Evolutionary conservation across 1,284 basidiomycete genomes (phyloP).

Genomic region (Lignosus rhinocerotis): DNA sequence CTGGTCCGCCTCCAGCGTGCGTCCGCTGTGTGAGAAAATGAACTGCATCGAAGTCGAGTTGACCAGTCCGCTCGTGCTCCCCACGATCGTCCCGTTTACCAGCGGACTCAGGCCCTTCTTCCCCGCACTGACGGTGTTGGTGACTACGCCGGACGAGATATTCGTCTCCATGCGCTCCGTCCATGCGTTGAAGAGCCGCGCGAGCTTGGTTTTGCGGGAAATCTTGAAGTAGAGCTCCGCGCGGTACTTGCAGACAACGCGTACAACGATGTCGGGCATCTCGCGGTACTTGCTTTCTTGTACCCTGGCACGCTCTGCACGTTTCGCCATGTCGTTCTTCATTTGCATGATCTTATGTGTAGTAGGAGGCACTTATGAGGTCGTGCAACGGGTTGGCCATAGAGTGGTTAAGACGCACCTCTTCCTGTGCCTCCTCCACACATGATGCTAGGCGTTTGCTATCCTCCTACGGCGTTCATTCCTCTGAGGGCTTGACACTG

Average conservation of each 20-base stretch:
- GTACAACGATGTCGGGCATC: slow-evolving; percentile 80
- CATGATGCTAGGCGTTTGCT: slow-evolving; percentile 74
- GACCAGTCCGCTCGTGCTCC: slow-evolving; percentile 32
- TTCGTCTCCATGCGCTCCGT: slow-evolving; percentile 75
- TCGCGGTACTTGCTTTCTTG: slow-evolving; percentile 77
- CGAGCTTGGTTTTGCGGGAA: slow-evolving; percentile 80
- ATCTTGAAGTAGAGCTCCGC: slow-evolving; percentile 89
- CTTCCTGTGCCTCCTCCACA: slow-evolving; percentile 80
- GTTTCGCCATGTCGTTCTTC: slow-evolving; percentile 75
- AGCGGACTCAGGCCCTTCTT: slow-evolving; percentile 34
- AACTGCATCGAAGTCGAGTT: slow-evolving; percentile 53
- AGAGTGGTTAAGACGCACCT: slow-evolving; percentile 45
- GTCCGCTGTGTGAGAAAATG: slow-evolving; percentile 78
- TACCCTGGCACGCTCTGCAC: slow-evolving; percentile 69
- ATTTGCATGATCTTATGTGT: slow-evolving; percentile 63
- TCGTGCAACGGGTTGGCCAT: background rate
- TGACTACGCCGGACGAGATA: slow-evolving; percentile 10
- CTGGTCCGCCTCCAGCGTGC: slow-evolving; percentile 70
- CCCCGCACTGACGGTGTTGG: slow-evolving; percentile 8
- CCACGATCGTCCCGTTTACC: slow-evolving; percentile 47
- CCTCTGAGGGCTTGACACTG: slow-evolving; percentile 18
- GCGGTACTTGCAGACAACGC: slow-evolving; percentile 82
- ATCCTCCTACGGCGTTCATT: slow-evolving; percentile 58
- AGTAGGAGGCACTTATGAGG: slow-evolving; percentile 7
- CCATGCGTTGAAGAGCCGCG: slow-evolving; percentile 81